These are phyloP conservation scores for Boletus tomentosulus DNA, from an alignment of 768 basidiomycete species.

Conservation along the genomic window DNA sequence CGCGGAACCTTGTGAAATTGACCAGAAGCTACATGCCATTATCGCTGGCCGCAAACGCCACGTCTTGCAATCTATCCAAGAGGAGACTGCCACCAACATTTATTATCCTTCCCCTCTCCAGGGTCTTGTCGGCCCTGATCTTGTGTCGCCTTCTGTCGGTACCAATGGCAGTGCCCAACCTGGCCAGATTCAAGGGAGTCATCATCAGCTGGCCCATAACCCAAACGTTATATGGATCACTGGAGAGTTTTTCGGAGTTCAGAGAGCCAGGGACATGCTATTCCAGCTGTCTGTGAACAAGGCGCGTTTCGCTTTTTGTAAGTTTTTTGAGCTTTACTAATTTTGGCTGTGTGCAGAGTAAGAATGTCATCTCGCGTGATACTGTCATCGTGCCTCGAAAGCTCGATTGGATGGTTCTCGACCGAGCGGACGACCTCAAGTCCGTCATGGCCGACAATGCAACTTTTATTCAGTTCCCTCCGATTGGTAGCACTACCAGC, in stretches of 20 bases:
- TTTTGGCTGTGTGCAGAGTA: conserved; percentile 51
- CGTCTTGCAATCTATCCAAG: conserved; percentile 87
- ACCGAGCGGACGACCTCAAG: conserved; percentile 90
- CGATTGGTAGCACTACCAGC: conserved; percentile 89
- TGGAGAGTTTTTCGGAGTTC: conserved; percentile 95
- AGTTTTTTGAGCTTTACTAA: not conserved
- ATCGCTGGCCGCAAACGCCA: conserved; percentile 86
- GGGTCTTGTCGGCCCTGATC: conserved; percentile 73
- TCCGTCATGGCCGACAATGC: conserved; percentile 94
- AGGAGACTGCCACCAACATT: conserved; percentile 96
- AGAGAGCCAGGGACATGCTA: conserved; percentile 93
- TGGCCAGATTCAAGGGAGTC: conserved; percentile 17
- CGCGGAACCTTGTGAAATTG: conserved; percentile 88
- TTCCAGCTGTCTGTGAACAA: conserved; percentile 84
- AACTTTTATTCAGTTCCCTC: conserved; percentile 91
- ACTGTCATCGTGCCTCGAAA: conserved; percentile 94
- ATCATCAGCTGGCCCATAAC: conserved; percentile 44
- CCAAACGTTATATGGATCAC: conserved; percentile 91
- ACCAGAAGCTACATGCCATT: conserved; percentile 90
- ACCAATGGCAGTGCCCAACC: conserved; percentile 33
- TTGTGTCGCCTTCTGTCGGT: conserved; percentile 37
- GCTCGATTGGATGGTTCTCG: conserved; percentile 97
- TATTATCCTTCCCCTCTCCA: conserved; percentile 91
- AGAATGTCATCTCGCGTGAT: conserved; percentile 86
- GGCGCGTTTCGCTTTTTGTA: conserved; percentile 37